These are phyloP conservation scores for Porphyridium purpureum DNA, from an alignment of 23 red algal species.

Conservation along the genomic window DNA sequence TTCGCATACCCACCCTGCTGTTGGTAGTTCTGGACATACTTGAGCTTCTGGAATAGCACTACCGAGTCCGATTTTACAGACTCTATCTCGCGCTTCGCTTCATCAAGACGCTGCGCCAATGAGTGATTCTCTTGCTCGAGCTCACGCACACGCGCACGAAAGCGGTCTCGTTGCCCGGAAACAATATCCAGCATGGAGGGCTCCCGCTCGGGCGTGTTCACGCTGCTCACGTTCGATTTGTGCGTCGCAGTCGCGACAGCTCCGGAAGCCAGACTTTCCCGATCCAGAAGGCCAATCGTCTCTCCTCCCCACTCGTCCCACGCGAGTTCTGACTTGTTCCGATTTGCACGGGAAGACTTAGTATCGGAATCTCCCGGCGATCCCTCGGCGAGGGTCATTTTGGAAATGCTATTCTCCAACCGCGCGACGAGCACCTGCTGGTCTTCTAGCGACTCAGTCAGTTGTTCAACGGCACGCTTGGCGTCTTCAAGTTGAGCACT, in stretches of 20 bases:
- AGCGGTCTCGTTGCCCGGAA: slow-evolving; percentile 50
- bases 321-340: not conserved
- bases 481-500: slow-evolving; percentile 16
- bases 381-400: slow-evolving; percentile 27
- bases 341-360: slow-evolving; percentile 1
- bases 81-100: slow-evolving; percentile 33
- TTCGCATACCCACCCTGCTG: slow-evolving; percentile 8
- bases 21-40: slow-evolving; percentile 47
- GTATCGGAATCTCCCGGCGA: slow-evolving; percentile 1
- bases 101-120: slow-evolving; percentile 32
- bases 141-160: slow-evolving; percentile 39
- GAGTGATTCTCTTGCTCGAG: slow-evolving; percentile 55
- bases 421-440: slow-evolving; percentile 29
- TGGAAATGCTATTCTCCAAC: slow-evolving; percentile 32
- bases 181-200: slow-evolving; percentile 69
- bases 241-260: not conserved
- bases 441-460: slow-evolving; percentile 36
- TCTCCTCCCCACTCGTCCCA: not conserved
- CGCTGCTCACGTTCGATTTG: slow-evolving; percentile 1
- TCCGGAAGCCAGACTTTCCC: not conserved
- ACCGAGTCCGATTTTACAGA: slow-evolving; percentile 57
- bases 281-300: not conserved
- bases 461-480: slow-evolving; percentile 3
- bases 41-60: slow-evolving; percentile 45
- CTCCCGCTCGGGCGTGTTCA: too few species aligned